Conservation (phyloP, 306 rosid species). For the Delonix regia region DNA sequence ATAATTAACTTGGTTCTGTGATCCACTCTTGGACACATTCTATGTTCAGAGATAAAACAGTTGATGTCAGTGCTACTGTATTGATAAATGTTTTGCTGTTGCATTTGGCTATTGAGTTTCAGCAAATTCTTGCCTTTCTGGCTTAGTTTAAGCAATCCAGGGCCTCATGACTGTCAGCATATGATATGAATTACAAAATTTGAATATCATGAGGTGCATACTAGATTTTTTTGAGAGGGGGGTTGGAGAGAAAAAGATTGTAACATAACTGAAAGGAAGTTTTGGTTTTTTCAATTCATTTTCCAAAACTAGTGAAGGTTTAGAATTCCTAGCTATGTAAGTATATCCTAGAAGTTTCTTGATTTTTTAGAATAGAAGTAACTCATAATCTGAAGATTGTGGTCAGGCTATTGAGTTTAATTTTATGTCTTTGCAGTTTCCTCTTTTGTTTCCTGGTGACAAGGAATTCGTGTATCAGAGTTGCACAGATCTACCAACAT, state of each 20-base stretch:
- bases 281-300: neutral
- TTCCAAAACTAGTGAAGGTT: neutral
- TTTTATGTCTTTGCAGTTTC: conserved; percentile 62
- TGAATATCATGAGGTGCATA: neutral
- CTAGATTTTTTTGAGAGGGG: neutral
- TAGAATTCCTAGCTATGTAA: conserved; percentile 18
- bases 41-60: conserved; percentile 1
- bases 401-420: conserved; percentile 6
- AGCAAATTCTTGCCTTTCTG: neutral
- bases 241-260: neutral
- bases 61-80: neutral
- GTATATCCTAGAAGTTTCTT: neutral
- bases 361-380: conserved; percentile 4
- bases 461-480: conserved; percentile 86
- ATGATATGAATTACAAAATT: neutral
- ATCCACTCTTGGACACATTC: conserved; percentile 9
- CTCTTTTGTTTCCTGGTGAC: conserved; percentile 68
- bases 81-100: conserved; percentile 9
- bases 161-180: neutral
- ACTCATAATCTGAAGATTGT: neutral
- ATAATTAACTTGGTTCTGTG: neutral
- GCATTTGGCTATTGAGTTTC: neutral
- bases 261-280: neutral
- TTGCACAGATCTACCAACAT: conserved; percentile 51
- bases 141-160: neutral